Conservation (phyloP, 495 filamentous ascomycete genomes). For the Podospora comata region DNA sequence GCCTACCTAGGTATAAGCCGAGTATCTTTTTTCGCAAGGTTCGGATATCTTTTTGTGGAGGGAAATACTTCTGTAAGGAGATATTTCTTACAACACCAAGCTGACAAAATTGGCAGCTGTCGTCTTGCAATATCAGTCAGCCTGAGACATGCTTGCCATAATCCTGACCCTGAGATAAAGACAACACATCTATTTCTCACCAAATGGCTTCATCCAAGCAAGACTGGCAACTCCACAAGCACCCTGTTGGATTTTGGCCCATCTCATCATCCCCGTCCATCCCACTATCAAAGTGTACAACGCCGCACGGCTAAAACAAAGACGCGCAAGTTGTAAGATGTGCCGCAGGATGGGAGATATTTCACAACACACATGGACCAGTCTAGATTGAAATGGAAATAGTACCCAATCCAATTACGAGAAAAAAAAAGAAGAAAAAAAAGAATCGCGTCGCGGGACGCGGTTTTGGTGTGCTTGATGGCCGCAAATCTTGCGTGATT, state of each 20-base stretch:
- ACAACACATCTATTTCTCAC: background rate
- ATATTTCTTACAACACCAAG: background rate
- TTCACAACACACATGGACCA: background rate
- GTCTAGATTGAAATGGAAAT: background rate
- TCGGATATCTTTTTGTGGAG: background rate
- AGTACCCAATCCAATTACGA: background rate
- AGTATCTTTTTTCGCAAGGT: background rate
- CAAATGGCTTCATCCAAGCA: background rate
- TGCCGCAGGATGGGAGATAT: background rate
- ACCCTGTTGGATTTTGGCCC: background rate
- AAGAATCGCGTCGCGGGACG: background rate
- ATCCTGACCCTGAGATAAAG: background rate
- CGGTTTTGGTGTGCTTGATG: background rate
- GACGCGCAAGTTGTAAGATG: background rate
- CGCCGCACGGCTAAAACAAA: background rate
- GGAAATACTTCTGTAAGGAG: background rate
- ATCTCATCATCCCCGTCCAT: background rate
- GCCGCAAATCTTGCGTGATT: constrained; percentile 6
- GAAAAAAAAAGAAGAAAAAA: background rate
- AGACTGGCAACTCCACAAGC: background rate
- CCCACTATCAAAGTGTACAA: background rate
- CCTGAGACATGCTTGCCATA: background rate
- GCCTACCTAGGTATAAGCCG: background rate
- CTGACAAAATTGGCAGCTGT: background rate
- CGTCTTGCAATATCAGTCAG: background rate